Percentiles rank a stretch among this genome's conserved stretches.
Evolutionary conservation across 2,329 filamentous ascomycete species (phyloP).

Genomic region (Neonectria faginata): DNA sequence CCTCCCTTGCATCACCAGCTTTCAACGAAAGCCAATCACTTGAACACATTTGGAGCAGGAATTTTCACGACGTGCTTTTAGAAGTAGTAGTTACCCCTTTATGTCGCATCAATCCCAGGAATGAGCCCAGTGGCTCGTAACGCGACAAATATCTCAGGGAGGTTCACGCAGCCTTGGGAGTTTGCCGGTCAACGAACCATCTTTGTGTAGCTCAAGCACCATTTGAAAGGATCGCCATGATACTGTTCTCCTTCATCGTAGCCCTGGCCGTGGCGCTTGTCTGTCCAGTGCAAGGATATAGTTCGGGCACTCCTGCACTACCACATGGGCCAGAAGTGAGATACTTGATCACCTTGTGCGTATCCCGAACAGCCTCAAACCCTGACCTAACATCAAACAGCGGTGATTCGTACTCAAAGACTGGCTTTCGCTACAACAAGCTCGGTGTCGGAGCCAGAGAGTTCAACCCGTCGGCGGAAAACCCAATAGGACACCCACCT

Average conservation of each 20-base stretch:
- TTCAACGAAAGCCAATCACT: not conserved
- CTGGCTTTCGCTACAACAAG: not conserved
- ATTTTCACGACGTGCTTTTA: not conserved
- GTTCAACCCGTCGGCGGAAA: not conserved
- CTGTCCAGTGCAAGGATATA: not conserved
- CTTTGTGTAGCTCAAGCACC: not conserved
- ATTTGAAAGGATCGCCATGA: not conserved
- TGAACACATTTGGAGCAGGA: not conserved
- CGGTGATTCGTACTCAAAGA: slow-evolving; percentile 15
- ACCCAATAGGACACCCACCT: slow-evolving; percentile 7
- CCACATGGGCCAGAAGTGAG: not conserved
- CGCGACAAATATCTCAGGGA: not conserved
- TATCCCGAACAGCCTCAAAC: not conserved
- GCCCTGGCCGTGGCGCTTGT: not conserved
- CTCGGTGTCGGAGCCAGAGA: not conserved
- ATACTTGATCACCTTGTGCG: not conserved
- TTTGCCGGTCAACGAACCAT: not conserved
- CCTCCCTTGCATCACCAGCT: not conserved
- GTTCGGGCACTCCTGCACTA: no score
- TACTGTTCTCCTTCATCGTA: not conserved
- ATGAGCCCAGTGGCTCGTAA: not conserved
- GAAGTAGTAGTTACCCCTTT: not conserved
- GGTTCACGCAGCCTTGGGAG: not conserved
- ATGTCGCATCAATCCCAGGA: not conserved
- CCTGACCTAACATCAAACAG: not conserved